Evolutionary conservation across 163 green algal genomes (phyloP).

Genomic region (Prototheca cutis): DNA sequence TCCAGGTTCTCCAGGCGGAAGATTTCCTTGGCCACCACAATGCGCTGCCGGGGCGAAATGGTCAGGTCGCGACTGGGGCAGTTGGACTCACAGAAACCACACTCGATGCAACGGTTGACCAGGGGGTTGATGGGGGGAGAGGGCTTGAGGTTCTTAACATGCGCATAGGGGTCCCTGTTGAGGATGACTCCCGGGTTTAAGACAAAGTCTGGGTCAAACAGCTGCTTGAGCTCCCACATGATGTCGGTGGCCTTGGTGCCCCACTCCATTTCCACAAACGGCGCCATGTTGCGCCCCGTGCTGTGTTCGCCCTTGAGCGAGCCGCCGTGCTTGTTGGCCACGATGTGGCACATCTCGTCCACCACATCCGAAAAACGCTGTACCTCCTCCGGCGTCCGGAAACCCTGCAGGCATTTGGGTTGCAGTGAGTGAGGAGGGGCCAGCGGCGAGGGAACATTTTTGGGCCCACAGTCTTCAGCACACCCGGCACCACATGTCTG

Average conservation of each 20-base stretch:
- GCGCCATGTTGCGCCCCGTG: slow-evolving; percentile 87
- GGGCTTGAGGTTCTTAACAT: slow-evolving; percentile 78
- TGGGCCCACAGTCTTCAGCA: too few species aligned
- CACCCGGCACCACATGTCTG: too few species aligned
- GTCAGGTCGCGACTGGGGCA: slow-evolving; percentile 83
- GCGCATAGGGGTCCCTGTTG: slow-evolving; percentile 60
- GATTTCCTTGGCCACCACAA: slow-evolving; percentile 86
- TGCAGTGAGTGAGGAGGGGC: too few species aligned
- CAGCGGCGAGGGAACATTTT: too few species aligned
- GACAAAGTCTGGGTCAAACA: slow-evolving; percentile 87
- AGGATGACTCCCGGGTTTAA: slow-evolving; percentile 90
- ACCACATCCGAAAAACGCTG: slow-evolving; percentile 89
- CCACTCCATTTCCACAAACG: slow-evolving; percentile 98
- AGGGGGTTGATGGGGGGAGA: slow-evolving; percentile 56
- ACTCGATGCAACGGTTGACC: slow-evolving; percentile 95
- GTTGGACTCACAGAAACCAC: slow-evolving; percentile 96
- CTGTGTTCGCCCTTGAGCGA: slow-evolving; percentile 89
- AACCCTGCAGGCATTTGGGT: too few species aligned
- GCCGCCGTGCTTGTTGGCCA: slow-evolving; percentile 87
- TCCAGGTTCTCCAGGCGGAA: slow-evolving; percentile 55
- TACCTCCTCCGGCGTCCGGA: slow-evolving; percentile 83
- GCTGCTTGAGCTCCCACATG: slow-evolving; percentile 95
- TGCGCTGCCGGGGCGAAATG: slow-evolving; percentile 89
- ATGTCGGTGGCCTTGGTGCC: slow-evolving; percentile 77
- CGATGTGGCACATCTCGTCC: slow-evolving; percentile 96